A percentile compares a stretch with the other conserved stretches of the same genome.
phyloP scores from a whole-genome alignment of 2,329 filamentous ascomycete species.

The Aspergillus sp. region DNA sequence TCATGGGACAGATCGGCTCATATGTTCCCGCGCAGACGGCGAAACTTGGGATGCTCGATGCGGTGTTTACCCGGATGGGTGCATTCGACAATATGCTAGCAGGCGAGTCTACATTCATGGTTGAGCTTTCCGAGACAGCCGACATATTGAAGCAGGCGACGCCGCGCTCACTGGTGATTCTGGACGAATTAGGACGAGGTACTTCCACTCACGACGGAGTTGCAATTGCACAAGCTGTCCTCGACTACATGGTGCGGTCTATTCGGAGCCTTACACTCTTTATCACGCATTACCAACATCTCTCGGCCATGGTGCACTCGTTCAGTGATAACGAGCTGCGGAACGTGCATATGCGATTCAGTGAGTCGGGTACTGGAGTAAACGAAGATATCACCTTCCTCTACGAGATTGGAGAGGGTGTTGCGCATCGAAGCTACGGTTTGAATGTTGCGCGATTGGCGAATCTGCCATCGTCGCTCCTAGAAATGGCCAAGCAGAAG shows the following conservation, averaged over 20 bases:
- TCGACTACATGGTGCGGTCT: constrained; percentile 77
- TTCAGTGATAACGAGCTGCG: constrained; percentile 66
- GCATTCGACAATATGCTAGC: constrained; percentile 95
- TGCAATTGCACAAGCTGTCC: constrained; percentile 88
- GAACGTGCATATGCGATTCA: constrained; percentile 95
- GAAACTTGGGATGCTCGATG: constrained; percentile 78
- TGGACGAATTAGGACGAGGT: constrained; percentile 91
- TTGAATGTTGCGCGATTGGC: constrained; percentile 89
- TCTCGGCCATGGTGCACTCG: constrained; percentile 70
- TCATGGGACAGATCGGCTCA: constrained; percentile 92
- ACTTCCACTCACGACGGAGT: constrained; percentile 95
- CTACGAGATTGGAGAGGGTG: constrained; percentile 87
- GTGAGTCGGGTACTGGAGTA: constrained; percentile 51
- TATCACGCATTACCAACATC: constrained; percentile 95
- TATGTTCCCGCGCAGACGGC: constrained; percentile 82
- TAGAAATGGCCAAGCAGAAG: constrained; percentile 77
- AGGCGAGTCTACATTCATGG: constrained; percentile 96
- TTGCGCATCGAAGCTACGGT: constrained; percentile 91
- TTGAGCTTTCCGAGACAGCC: constrained; percentile 89
- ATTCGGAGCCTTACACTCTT: constrained; percentile 81
- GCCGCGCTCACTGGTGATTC: constrained; percentile 78
- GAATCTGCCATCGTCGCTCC: constrained; percentile 71
- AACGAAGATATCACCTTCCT: constrained; percentile 88
- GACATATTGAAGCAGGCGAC: constrained; percentile 89
- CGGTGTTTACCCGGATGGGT: constrained; percentile 93